A percentile compares a stretch with the other conserved stretches of the same genome.
These are phyloP conservation scores for Grigorovia yakushimaensis DNA, from an alignment of 805 yeast species.

Conservation along the genomic window DNA sequence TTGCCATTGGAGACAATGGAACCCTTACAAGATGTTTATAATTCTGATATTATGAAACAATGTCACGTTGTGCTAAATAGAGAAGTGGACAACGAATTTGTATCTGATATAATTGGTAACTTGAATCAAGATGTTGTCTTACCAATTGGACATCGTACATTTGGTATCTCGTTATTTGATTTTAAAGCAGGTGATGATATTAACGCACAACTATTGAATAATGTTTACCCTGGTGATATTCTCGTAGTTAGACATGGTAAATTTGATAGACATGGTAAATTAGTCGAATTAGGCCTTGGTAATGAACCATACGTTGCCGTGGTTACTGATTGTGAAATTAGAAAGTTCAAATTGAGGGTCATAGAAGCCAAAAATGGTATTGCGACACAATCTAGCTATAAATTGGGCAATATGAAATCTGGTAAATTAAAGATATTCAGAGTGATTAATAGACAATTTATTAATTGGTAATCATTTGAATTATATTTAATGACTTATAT, in stretches of 20 bases:
- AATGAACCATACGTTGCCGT: constrained; percentile 44
- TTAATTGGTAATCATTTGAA: constrained; percentile 48
- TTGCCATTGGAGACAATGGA: constrained; percentile 5
- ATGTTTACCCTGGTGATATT: constrained; percentile 76
- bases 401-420: constrained; percentile 58
- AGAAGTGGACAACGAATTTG: constrained; percentile 8
- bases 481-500: not conserved
- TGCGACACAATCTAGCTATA: constrained; percentile 52
- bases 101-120: constrained; percentile 3
- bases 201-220: constrained; percentile 43
- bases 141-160: constrained; percentile 57
- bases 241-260: constrained; percentile 65
- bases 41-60: constrained; percentile 38
- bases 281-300: constrained; percentile 45
- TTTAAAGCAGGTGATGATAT: constrained; percentile 42
- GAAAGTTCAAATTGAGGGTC: constrained; percentile 62
- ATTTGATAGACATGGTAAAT: constrained; percentile 47
- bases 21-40: constrained; percentile 39
- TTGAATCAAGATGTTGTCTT: constrained; percentile 4
- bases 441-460: constrained; percentile 58
- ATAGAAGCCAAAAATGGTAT: constrained; percentile 48
- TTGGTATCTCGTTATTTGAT: constrained; percentile 46
- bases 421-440: constrained; percentile 80
- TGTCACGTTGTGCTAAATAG: constrained; percentile 33
- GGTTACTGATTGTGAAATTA: constrained; percentile 62